Evolutionary conservation across 768 basidiomycete genomes (phyloP), one percentile per base, ranked within the genome.

Genomic region (Lentinula boryana): DNA sequence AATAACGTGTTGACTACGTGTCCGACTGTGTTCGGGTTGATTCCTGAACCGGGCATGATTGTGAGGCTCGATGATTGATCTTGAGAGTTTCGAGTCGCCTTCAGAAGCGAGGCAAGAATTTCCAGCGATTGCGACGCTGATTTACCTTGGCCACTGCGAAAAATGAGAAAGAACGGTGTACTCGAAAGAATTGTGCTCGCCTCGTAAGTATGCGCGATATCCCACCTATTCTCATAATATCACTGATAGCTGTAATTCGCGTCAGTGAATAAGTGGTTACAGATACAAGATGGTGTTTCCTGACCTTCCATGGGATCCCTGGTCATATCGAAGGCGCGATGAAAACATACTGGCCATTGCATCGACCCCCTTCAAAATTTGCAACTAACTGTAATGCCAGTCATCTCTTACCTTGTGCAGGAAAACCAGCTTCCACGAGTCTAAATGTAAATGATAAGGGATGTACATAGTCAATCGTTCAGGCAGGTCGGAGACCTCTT

Each of bases 151-250:
- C 88, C 88, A 68, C 88, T 87, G 56, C 23, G 21, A 13, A 43
- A 13, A 18, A 9, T 21, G 16, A 48, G 8, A 1, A 0, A 12
- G 21, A 48, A 18, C 5, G 21, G n/a, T 9, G 9, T 9, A 16
- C 44, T 21, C 10, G n/a, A 18, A 40, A 31, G n/a, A 27, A 35
- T 33, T 21, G 55, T 15, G 51, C 67, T 32, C 67, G 87, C 91
- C 91, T 92, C 12, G 92, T 92, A 56, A 93, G 69, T 62, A 94
- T 80, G 31, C 92, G 83, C n/a, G 86, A 85, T 52, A 93, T 78
- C 1, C 87, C 87, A 31, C 77, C 74, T 33, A 91, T 83, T 23
- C 72, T 72, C 49, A 76, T 76, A n/a, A 89, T 74, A 51, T 81
- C 78, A 23, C 70, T 70, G 27, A 83, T 64, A 7, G 81, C 82